Evolutionary conservation across 192 early-diverging fungal genomes (phyloP).

Genomic region (Bifiguratus adelaidae): DNA sequence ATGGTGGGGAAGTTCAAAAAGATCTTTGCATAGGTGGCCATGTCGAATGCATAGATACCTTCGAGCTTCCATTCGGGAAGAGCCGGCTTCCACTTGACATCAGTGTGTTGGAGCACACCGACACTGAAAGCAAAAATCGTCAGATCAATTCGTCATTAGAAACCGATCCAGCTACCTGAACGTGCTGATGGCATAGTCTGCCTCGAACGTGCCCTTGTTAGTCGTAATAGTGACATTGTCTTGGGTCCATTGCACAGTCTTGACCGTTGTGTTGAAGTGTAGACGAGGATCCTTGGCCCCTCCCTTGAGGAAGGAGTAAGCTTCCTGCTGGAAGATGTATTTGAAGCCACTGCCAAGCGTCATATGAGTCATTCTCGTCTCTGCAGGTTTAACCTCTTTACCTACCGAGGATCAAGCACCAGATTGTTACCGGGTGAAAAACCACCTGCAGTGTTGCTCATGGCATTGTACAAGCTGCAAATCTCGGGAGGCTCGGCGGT

Average conservation of each 20-base stretch:
- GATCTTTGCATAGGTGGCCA: conserved; percentile 25
- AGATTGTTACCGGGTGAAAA: conserved; percentile 15
- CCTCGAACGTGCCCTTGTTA: conserved; percentile 10
- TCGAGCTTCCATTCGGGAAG: conserved; percentile 28
- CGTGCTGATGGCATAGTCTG: conserved; percentile 25
- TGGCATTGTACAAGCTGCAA: not conserved
- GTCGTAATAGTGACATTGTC: conserved; percentile 14
- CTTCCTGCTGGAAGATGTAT: conserved; percentile 15
- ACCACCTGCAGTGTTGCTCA: not conserved
- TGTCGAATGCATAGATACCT: conserved; percentile 21
- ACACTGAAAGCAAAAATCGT: too few species aligned
- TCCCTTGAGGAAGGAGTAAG: conserved; percentile 3
- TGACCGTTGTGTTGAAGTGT: conserved; percentile 18
- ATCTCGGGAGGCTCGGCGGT: too few species aligned
- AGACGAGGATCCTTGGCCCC: conserved; percentile 9
- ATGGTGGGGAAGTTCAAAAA: conserved; percentile 20
- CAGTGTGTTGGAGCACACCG: conserved; percentile 18
- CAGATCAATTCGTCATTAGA: too few species aligned
- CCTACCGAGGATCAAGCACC: conserved; percentile 20
- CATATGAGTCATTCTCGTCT: too few species aligned
- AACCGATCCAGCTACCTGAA: too few species aligned
- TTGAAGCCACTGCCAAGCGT: conserved; percentile 21
- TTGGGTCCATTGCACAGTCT: conserved; percentile 9
- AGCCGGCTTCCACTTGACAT: conserved; percentile 15
- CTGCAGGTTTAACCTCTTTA: too few species aligned